Evolutionary conservation across 805 yeast species (phyloP).

Genomic region (Schwanniomyces pseudopolymorphus): DNA sequence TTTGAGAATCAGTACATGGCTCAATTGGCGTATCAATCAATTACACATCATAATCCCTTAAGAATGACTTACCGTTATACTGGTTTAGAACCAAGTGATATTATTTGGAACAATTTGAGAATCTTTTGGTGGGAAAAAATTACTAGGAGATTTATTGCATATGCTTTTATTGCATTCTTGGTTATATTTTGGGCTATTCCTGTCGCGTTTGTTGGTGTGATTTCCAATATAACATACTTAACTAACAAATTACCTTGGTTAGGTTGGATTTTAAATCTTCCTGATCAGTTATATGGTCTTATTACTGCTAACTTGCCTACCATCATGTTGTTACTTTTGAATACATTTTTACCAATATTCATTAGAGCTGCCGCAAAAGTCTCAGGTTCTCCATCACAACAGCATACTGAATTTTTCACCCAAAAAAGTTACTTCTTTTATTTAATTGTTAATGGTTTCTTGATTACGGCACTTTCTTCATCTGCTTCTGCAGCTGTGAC

Average conservation of each 20-base stretch:
- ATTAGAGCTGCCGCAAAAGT: constrained; percentile 68
- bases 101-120: constrained; percentile 72
- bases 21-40: constrained; percentile 66
- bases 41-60: constrained; percentile 64
- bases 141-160: constrained; percentile 51
- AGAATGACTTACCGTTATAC: constrained; percentile 58
- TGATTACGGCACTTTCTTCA: constrained; percentile 69
- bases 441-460: constrained; percentile 68
- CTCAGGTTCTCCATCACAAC: constrained; percentile 57
- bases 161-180: constrained; percentile 53
- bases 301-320: constrained; percentile 89
- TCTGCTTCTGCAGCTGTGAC: constrained; percentile 70
- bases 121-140: constrained; percentile 79
- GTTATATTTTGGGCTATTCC: constrained; percentile 94
- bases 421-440: constrained; percentile 70
- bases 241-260: constrained; percentile 72
- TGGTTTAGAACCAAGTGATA: constrained; percentile 63
- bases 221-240: constrained; percentile 80
- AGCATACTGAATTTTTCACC: constrained; percentile 59
- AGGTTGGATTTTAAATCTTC: constrained; percentile 73
- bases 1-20: constrained; percentile 75
- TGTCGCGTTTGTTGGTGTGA: constrained; percentile 94
- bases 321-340: constrained; percentile 72
- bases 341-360: constrained; percentile 84
- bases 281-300: constrained; percentile 68